Evolutionary conservation across 805 yeast genomes (phyloP).

Genomic region (Lachancea cidri): DNA sequence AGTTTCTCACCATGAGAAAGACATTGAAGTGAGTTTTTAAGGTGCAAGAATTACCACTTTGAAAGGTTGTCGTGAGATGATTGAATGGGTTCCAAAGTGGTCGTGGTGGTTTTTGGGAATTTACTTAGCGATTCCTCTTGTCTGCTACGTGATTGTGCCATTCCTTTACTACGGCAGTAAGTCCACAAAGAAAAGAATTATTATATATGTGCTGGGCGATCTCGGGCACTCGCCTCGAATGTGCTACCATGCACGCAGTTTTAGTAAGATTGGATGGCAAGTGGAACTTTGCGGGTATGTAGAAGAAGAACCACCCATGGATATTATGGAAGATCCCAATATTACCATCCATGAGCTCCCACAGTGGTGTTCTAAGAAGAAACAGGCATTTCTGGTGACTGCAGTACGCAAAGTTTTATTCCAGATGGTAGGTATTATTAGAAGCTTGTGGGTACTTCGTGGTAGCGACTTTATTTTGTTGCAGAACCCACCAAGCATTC

Average conservation of each 20-base stretch:
- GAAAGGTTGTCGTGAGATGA: too few relatives aligned
- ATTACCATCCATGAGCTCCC: constrained; percentile 44
- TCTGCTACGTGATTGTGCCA: constrained; percentile 34
- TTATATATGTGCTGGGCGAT: constrained; percentile 86
- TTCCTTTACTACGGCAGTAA: constrained; percentile 31
- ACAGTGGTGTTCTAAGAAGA: constrained; percentile 1
- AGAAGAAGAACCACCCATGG: constrained; percentile 49
- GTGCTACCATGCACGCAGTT: constrained; percentile 81
- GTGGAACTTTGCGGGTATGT: constrained; percentile 86
- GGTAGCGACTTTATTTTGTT: constrained; percentile 67
- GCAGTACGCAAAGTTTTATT: constrained; percentile 45
- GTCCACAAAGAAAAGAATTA: constrained; percentile 47
- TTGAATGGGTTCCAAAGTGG: constrained; percentile 11
- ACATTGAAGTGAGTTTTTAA: too few relatives aligned
- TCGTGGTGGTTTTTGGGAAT: constrained; percentile 34
- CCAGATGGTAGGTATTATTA: constrained; percentile 48
- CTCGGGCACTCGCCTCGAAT: constrained; percentile 94
- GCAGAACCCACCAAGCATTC: constrained; percentile 92
- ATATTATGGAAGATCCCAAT: constrained; percentile 45
- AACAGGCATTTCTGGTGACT: constrained; percentile 5
- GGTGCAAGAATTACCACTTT: too few relatives aligned
- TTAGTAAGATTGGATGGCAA: constrained; percentile 58
- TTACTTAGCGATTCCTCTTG: constrained; percentile 40
- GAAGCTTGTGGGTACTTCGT: constrained; percentile 46
- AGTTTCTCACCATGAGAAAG: too few relatives aligned